Percentiles rank a stretch among this genome's conserved stretches.
Evolutionary conservation across 2,329 filamentous ascomycete species (phyloP).

Genomic region (Cladorrhinum sp.): DNA sequence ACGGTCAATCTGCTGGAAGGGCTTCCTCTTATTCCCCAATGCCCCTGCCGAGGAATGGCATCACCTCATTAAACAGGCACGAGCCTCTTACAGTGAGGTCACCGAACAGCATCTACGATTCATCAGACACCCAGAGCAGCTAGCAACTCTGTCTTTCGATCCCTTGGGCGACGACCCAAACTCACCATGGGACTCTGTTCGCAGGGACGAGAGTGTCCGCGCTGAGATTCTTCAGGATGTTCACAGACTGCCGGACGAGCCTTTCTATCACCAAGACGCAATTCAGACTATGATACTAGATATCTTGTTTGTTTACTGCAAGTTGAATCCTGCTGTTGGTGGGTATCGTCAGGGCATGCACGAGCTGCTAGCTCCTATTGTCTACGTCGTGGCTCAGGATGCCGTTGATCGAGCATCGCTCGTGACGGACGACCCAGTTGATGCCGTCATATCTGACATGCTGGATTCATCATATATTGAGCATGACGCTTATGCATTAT

Average conservation of each 20-base stretch:
- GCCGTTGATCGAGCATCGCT: slow-evolving; percentile 56
- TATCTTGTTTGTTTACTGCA: slow-evolving; percentile 91
- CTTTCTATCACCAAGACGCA: slow-evolving; percentile 76
- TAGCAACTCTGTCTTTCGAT: slow-evolving; percentile 68
- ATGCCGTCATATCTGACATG: slow-evolving; percentile 59
- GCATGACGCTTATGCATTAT: slow-evolving; percentile 85
- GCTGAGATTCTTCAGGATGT: slow-evolving; percentile 94
- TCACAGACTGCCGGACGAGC: slow-evolving; percentile 85
- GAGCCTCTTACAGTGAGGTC: slow-evolving; percentile 70
- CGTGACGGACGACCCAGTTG: slow-evolving; percentile 36
- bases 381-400: slow-evolving; percentile 81
- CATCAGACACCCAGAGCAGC: slow-evolving; percentile 78
- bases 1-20: slow-evolving; percentile 91
- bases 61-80: slow-evolving; percentile 62
- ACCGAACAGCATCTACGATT: slow-evolving; percentile 74
- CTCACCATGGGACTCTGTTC: slow-evolving; percentile 88
- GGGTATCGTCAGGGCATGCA: slow-evolving; percentile 99
- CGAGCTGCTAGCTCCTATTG: slow-evolving; percentile 83
- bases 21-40: slow-evolving; percentile 75
- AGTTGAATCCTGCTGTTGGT: slow-evolving; percentile 79
- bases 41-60: slow-evolving; percentile 66
- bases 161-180: slow-evolving; percentile 82
- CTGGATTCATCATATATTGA: slow-evolving; percentile 75
- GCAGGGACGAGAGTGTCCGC: slow-evolving; percentile 78
- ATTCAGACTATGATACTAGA: slow-evolving; percentile 82